Evolutionary conservation across 2,329 filamentous ascomycete genomes (phyloP), one percentile per base, ranked within the genome.

Genomic region (Cadophora malorum): DNA sequence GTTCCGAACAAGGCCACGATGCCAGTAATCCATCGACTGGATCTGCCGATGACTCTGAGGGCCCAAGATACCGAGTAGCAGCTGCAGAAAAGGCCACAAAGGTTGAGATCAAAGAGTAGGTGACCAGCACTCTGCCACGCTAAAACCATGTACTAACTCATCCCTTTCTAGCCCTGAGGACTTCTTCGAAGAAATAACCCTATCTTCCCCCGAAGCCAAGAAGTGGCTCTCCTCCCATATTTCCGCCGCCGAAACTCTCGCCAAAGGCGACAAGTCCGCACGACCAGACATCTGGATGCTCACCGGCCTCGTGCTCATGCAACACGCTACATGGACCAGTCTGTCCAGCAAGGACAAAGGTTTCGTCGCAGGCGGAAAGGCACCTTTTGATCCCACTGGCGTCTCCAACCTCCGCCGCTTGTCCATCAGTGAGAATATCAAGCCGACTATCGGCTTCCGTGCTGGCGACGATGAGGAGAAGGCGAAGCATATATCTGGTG

Each of bases 241-340:
- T 65, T 73, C 73, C 7, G 72, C 72, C 23, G 67, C 72, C 25
- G 67, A 69, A 61, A 53, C 45, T 35, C 67, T 74, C 45, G 33
- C 56, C 1, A 67, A 70, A 35, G 50, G 41, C 41, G 41, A 35
- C 21, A 64, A 64, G 23, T 61, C 67, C 3, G 28, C 59, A 3
- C 31, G 50, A 35, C 70, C 70, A 3, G 52, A 70, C 12, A 72
- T 73, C 16, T 74, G 71, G 70, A 70, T 74, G 67, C 64, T 72
- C 7, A 74, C 73, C 3, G 73, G 73, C 4, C 56, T 74, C 10
- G 66, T 74, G 25, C 69, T 74, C 33, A 73, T 74, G 71, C 71
- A 70, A 35, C 73, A 74, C 52, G 70, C 73, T 10, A 74, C 73
- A 38, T 74, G 73, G 73, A 72, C 69, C 0, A 58, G 33, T 28